Conservation (phyloP, 306 rosid species). For the Quercus glauca region DNA sequence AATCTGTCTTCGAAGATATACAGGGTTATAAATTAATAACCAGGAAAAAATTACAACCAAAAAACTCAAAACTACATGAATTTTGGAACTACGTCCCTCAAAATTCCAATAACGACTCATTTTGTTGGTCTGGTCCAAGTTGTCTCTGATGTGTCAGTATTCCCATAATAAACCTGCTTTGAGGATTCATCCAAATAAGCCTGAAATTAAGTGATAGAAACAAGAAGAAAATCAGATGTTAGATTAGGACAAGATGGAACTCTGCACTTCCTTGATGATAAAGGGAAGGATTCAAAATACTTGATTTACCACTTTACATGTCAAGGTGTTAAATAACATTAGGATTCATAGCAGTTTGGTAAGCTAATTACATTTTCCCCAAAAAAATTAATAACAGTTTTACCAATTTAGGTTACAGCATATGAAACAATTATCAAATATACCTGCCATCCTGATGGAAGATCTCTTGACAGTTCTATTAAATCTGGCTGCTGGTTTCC, state of each 20-base stretch:
- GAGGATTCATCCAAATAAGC: conserved; percentile 82
- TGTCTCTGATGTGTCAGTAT: conserved; percentile 64
- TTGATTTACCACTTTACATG: background rate
- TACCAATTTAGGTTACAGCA: background rate
- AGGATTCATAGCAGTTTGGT: background rate
- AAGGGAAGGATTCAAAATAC: background rate
- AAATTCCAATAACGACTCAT: conserved; percentile 15
- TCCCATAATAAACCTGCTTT: conserved; percentile 83
- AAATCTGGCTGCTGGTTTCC: conserved; percentile 56
- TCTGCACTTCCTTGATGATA: background rate
- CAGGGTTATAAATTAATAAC: background rate
- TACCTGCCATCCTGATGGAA: conserved; percentile 92
- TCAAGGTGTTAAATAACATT: background rate
- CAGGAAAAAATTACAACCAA: background rate
- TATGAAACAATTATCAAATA: background rate
- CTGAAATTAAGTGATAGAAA: conserved; percentile 33
- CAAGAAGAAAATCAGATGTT: background rate
- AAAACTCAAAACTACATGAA: background rate
- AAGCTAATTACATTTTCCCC: background rate
- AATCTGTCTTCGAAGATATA: background rate
- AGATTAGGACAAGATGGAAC: background rate
- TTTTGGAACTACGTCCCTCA: background rate
- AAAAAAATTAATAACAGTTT: background rate
- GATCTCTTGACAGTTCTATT: conserved; percentile 56
- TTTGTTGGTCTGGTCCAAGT: conserved; percentile 66